These are phyloP conservation scores for Tulasnella sp. DNA, from an alignment of 768 basidiomycete species.

Conservation along the genomic window DNA sequence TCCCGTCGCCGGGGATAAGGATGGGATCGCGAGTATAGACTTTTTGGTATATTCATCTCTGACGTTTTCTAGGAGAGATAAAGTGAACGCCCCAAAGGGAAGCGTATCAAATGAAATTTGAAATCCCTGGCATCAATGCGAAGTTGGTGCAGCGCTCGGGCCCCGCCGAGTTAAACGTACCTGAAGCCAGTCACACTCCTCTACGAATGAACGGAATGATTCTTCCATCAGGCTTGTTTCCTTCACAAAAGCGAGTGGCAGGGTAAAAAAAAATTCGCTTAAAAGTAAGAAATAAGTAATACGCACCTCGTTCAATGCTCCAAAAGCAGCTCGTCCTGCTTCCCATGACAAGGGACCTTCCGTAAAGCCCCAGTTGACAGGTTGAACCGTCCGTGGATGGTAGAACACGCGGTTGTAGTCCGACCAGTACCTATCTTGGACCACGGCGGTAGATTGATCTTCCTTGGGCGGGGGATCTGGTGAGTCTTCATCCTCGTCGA, in stretches of 20 bases:
- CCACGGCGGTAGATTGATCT: neutral
- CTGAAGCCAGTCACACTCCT: constrained; percentile 37
- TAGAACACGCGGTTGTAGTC: constrained; percentile 36
- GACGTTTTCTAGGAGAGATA: constrained; percentile 30
- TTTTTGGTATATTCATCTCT: constrained; percentile 32
- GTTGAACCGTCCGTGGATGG: constrained; percentile 34
- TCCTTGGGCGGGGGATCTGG: neutral
- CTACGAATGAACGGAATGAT: constrained; percentile 34
- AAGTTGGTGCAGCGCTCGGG: neutral
- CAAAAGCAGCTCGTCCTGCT: constrained; percentile 19
- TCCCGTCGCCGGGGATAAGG: neutral
- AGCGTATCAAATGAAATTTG: constrained; percentile 29
- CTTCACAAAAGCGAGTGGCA: neutral
- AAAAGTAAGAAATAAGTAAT: neutral
- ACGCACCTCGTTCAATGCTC: constrained; percentile 10
- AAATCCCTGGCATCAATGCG: constrained; percentile 18
- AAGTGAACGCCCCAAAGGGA: constrained; percentile 33
- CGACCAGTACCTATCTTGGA: constrained; percentile 33
- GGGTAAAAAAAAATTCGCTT: neutral
- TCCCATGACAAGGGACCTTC: constrained; percentile 10
- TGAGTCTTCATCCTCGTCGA: constrained; percentile 27
- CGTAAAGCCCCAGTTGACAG: constrained; percentile 18
- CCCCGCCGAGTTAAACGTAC: neutral
- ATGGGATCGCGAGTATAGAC: constrained; percentile 19
- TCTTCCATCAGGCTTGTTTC: constrained; percentile 34